Evolutionary conservation across 148 eudicot species (phyloP).

Genomic region (Gaultheria prostrata): DNA sequence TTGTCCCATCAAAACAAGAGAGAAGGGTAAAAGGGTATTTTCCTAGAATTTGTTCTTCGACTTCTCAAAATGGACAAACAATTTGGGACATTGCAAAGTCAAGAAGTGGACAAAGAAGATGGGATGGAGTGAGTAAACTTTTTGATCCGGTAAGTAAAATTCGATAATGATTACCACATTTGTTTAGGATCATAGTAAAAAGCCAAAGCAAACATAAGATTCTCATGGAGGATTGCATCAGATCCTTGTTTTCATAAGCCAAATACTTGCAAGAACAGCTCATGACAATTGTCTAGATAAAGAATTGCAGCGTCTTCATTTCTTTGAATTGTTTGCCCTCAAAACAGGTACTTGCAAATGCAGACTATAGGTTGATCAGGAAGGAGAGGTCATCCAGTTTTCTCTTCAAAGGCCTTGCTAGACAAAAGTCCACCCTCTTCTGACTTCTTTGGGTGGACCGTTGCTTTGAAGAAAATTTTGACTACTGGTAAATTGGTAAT

Average conservation of each 20-base stretch:
- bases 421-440: not conserved
- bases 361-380: not conserved
- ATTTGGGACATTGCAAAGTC: not conserved
- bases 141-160: not conserved
- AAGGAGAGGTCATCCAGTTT: not conserved
- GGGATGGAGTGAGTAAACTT: not conserved
- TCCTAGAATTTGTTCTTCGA: not conserved
- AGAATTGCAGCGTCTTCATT: not conserved
- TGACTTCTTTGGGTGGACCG: not conserved
- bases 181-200: not conserved
- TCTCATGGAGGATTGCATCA: not conserved
- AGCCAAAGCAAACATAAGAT: not conserved
- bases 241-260: not conserved
- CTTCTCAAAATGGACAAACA: not conserved
- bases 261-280: not conserved
- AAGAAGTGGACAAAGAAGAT: not conserved
- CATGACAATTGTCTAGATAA: not conserved
- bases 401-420: not conserved
- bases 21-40: too few relatives aligned
- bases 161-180: not conserved
- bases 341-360: not conserved
- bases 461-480: not conserved
- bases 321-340: not conserved
- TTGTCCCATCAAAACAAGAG: too few relatives aligned
- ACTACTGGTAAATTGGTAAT: not conserved